Base-by-base conservation (phyloP, 345 rosid genomes). In the Salix purpurea region DNA sequence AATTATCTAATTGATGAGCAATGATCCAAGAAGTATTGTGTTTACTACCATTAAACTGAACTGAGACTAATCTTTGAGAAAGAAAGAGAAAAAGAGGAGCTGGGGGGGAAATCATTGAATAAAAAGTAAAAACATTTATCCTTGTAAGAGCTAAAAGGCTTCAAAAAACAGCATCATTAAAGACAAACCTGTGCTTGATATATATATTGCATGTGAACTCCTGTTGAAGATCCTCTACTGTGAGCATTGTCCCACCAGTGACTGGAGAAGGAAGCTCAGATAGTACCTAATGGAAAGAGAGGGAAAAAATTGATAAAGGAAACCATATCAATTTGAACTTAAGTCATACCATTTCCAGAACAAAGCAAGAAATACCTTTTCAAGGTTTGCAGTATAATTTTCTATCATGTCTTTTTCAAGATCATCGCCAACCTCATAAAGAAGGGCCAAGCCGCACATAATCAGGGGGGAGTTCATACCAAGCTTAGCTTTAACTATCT, bases 371-470 rank as follows among this genome's bases (percentile, higher is more conserved):
- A 58, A 30, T 81, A 96, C 99, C 98, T 93, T 96, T 78, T 92
- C 98, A 34, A 96, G 98, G 84, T 96, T 96, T 61, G 94, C 89
- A 26, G 84, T 86, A 86, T 94, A 96, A 82, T 87, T 91, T 78
- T 92, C 89, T 34, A 86, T 86, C 98, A 86, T 85, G 67, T 79
- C 89, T 67, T 79, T 87, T 58, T 96, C 99, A 81, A 96, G 98
- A 84, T 92, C 99, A 85, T 96, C 99, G 36, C 99, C 99, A 74
- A 89, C 90, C 87, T 96, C 99, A 83, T 91, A 96, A 76, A 96
- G 95, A 85, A 96, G 96, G 21, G 90, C 80, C 26, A 91, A 28
- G 30, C 98, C 98, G 12, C 85, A 88, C 97, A 94, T 92, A 46
- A 96, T 88, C 65, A 94, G 62, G 2, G 99, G 99, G 69, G 86